These are phyloP conservation scores for Neurospora sp. DNA, from an alignment of 495 filamentous ascomycete genomes.

Conservation along the genomic window DNA sequence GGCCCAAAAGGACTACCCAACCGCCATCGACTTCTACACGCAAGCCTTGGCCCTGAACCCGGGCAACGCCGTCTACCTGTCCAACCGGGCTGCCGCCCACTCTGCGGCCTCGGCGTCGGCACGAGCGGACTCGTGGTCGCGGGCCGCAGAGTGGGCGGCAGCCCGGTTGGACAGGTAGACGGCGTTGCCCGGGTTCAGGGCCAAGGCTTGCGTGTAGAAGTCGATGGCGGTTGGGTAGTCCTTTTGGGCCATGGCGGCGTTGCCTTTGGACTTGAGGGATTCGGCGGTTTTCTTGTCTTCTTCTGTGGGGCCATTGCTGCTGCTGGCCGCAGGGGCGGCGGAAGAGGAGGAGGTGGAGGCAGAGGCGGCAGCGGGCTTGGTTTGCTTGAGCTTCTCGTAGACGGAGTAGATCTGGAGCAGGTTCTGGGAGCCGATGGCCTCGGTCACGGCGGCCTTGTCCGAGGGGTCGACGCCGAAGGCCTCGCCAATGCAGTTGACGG, in stretches of 20 bases:
- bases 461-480: slow-evolving; percentile 86
- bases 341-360: slow-evolving; percentile 18
- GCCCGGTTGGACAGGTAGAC: slow-evolving; percentile 98
- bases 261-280: slow-evolving; percentile 79
- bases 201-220: slow-evolving; percentile 74
- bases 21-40: slow-evolving; percentile 77
- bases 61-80: slow-evolving; percentile 89
- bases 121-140: slow-evolving; percentile 72
- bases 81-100: slow-evolving; percentile 91
- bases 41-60: slow-evolving; percentile 72
- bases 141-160: slow-evolving; percentile 71
- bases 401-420: slow-evolving; percentile 86
- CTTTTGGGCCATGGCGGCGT: slow-evolving; percentile 85
- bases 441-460: slow-evolving; percentile 59
- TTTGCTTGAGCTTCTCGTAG: slow-evolving; percentile 81
- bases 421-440: slow-evolving; percentile 73
- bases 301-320: slow-evolving; percentile 29
- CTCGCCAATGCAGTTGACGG: slow-evolving; percentile 85
- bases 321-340: slow-evolving; percentile 4
- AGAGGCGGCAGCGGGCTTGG: slow-evolving; percentile 7
- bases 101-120: slow-evolving; percentile 82
- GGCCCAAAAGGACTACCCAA: slow-evolving; percentile 75
- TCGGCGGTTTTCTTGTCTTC: slow-evolving; percentile 68
- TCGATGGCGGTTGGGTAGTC: slow-evolving; percentile 76
- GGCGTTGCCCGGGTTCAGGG: slow-evolving; percentile 72